phyloP scores from a whole-genome alignment of 306 rosid species.

The Phaseolus lunatus region DNA sequence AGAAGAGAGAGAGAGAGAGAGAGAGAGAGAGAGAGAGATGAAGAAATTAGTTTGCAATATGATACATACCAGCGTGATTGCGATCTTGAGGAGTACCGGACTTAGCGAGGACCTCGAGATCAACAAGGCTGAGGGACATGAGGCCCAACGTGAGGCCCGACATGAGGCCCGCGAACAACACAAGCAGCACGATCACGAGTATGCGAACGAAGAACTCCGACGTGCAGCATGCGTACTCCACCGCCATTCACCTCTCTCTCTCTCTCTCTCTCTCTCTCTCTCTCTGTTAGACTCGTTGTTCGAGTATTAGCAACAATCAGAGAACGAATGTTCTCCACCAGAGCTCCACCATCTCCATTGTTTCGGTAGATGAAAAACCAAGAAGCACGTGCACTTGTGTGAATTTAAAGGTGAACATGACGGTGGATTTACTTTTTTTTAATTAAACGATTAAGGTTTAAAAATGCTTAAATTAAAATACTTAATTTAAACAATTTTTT shows the following conservation, averaged over 20 bases:
- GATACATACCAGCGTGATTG: slow-evolving; percentile 50
- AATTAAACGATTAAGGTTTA: no score
- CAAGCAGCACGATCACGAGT: slow-evolving; percentile 36
- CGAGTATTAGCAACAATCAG: neutral
- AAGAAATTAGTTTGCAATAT: neutral
- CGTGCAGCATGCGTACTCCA: slow-evolving; percentile 53
- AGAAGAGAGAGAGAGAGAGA: neutral
- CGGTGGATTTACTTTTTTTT: slow-evolving; percentile 22
- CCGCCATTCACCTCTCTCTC: slow-evolving; percentile 38
- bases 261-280: neutral
- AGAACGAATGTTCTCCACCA: slow-evolving; percentile 42
- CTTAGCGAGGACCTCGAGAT: slow-evolving; percentile 58
- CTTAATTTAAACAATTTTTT: no score
- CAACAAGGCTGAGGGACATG: slow-evolving; percentile 59
- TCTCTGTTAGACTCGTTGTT: neutral
- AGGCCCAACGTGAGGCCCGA: slow-evolving; percentile 60
- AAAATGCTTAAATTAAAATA: no score
- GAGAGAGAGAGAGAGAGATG: neutral
- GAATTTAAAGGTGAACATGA: neutral
- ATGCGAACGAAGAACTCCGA: slow-evolving; percentile 48
- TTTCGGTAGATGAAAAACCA: neutral
- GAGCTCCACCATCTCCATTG: slow-evolving; percentile 38
- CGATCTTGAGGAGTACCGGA: slow-evolving; percentile 59
- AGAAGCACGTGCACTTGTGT: neutral
- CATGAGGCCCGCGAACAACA: slow-evolving; percentile 56